phyloP scores from a whole-genome alignment of 2,329 filamentous ascomycete genomes.

The Cercospora zeina region DNA sequence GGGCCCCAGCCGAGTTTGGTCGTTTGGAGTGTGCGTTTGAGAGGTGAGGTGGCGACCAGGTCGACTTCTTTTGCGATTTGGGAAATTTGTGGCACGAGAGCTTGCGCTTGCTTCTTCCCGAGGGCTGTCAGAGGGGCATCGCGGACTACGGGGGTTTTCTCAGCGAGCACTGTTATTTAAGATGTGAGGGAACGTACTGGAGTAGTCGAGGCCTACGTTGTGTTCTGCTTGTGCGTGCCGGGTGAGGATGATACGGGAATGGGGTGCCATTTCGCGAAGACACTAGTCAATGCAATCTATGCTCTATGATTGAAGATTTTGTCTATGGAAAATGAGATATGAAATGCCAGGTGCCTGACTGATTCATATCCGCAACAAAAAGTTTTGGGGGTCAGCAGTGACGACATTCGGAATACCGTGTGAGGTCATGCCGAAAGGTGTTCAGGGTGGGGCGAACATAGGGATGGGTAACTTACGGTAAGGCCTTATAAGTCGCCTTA shows the following conservation, averaged over 20 bases:
- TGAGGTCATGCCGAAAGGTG: slow-evolving; percentile 3
- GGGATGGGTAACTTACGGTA: too few relatives aligned
- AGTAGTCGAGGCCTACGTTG: slow-evolving; percentile 39
- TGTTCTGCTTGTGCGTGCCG: slow-evolving; percentile 41
- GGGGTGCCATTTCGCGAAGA: slow-evolving; percentile 36
- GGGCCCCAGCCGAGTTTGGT: slow-evolving; percentile 37
- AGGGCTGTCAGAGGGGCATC: slow-evolving; percentile 40
- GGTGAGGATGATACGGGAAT: slow-evolving; percentile 39
- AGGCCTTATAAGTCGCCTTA: too few relatives aligned
- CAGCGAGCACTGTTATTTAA: not conserved
- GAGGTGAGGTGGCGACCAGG: slow-evolving; percentile 37
- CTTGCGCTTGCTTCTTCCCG: slow-evolving; percentile 39
- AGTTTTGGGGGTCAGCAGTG: slow-evolving; percentile 5
- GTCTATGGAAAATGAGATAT: not conserved
- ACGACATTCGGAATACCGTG: slow-evolving; percentile 1
- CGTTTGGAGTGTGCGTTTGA: slow-evolving; percentile 39
- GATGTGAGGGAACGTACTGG: slow-evolving; percentile 29
- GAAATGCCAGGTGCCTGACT: not conserved
- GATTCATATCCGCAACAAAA: not conserved
- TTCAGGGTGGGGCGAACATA: slow-evolving; percentile 1
- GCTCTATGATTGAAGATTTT: not conserved
- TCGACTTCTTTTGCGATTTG: slow-evolving; percentile 33
- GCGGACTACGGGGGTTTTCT: slow-evolving; percentile 28
- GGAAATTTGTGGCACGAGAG: slow-evolving; percentile 33
- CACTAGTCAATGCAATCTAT: not conserved